A percentile compares a stretch with the other conserved stretches of the same genome.
Evolutionary conservation across 1,139 yeast species (phyloP).

Genomic region (Blastobotrys illinoisensis): DNA sequence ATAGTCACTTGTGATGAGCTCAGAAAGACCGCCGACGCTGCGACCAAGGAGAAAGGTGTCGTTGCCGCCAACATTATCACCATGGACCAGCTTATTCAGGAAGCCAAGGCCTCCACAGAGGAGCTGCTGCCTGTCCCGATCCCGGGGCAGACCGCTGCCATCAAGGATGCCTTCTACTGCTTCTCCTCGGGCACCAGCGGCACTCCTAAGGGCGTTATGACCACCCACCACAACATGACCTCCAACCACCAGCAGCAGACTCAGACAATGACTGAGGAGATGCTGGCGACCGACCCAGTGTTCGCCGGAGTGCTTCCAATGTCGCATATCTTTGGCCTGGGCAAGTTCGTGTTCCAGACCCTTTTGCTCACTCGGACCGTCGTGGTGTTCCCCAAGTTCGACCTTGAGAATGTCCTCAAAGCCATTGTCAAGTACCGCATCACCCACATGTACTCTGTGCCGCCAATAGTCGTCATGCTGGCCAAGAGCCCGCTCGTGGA

Average conservation of each 20-base stretch:
- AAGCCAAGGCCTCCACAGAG: constrained; percentile 11
- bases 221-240: constrained; percentile 44
- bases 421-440: constrained; percentile 27
- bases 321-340: constrained; percentile 37
- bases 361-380: constrained; percentile 22
- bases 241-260: constrained; percentile 28
- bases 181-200: constrained; percentile 81
- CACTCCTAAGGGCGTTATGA: constrained; percentile 64
- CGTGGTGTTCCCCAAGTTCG: constrained; percentile 33
- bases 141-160: constrained; percentile 15
- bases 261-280: constrained; percentile 9
- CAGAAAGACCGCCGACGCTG: constrained; percentile 3
- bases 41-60: constrained; percentile 8
- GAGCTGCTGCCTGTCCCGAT: constrained; percentile 10
- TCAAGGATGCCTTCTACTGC: constrained; percentile 34
- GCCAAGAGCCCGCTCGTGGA: constrained; percentile 35
- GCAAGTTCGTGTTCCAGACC: constrained; percentile 23
- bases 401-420: constrained; percentile 29
- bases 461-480: constrained; percentile 36
- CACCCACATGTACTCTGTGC: constrained; percentile 30
- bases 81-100: constrained; percentile 17
- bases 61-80: constrained; percentile 16
- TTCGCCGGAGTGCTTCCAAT: constrained; percentile 31
- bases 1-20: constrained; percentile 18
- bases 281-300: background rate